These are phyloP conservation scores for Xylaria sp. DNA, from an alignment of 2,329 filamentous ascomycete species.

Conservation along the genomic window DNA sequence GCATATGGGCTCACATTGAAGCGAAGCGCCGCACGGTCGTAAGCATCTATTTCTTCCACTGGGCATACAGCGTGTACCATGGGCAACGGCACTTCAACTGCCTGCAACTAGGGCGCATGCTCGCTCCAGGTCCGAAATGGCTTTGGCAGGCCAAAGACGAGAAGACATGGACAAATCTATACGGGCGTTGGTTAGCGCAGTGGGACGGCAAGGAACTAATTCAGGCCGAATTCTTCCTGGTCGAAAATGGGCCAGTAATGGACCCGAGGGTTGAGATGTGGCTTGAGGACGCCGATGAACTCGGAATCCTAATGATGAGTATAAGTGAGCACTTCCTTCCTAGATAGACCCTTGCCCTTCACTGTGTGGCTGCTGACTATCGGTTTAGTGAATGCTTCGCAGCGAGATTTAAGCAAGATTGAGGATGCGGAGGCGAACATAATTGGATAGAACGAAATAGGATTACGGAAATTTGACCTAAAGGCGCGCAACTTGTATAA, in stretches of 20 bases:
- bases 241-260: constrained; percentile 47
- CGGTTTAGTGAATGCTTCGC: constrained; percentile 29
- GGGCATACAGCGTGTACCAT: constrained; percentile 53
- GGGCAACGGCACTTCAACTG: constrained; percentile 50
- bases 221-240: constrained; percentile 49
- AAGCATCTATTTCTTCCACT: constrained; percentile 52
- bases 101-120: constrained; percentile 52
- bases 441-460: background rate
- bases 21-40: constrained; percentile 60
- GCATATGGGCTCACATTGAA: constrained; percentile 60
- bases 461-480: background rate
- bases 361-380: constrained; percentile 7
- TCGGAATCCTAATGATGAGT: constrained; percentile 53
- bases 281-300: constrained; percentile 56
- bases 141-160: constrained; percentile 52
- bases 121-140: constrained; percentile 52
- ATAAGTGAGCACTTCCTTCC: constrained; percentile 41
- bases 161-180: constrained; percentile 50
- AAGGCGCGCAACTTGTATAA: background rate
- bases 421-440: constrained; percentile 18
- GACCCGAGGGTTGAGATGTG: constrained; percentile 51
- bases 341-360: background rate
- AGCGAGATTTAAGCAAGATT: constrained; percentile 20
- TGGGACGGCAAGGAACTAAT: constrained; percentile 49
- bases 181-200: constrained; percentile 49